Evolutionary conservation across 2,329 filamentous ascomycete genomes (phyloP), one percentile per base, ranked within the genome.

Genomic region (Alternaria solani): DNA sequence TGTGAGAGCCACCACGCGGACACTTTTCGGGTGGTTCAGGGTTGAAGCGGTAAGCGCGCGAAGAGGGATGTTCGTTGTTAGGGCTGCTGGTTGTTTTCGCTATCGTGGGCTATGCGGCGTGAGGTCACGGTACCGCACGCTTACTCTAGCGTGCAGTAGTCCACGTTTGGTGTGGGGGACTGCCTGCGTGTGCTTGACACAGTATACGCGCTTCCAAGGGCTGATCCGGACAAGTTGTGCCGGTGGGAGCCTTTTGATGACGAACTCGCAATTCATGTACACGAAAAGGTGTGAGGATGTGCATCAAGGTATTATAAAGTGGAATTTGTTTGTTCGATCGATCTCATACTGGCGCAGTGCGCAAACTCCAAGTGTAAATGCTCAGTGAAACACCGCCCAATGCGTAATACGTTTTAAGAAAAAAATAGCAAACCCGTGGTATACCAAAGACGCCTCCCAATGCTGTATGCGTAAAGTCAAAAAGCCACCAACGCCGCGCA

Each of bases 351-450:
- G 39, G 51, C 39, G 52, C 39, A n/a, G 34, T 42, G 41, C 48
- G 32, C 14, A 26, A 62, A 43, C 47, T 62, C 65, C 30, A 38
- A 55, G 42, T 68, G 65, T 70, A 70, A 70, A 75, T 74, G 72
- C 71, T 70, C 64, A 70, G 47, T 32, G 42, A 30, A 69, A 71
- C 70, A 48, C 72, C 71, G 61, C 65, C 67, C 69, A 66, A 74
- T 74, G 71, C 71, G 66, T 61, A 36, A 34, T 42, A 44, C 52
- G 54, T 42, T 48, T 23, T 23, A 23, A 23, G 20, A 23, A 23
- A 4, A 55, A 26, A 49, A 44, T 62, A 65, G 54, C 65, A 64
- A 53, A 42, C 39, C 38, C 43, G 59, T 58, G 30, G 55, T 59
- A 56, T 38, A 63, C 49, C 51, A 47, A 57, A 54, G 67, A 68